Percentiles rank a stretch among this genome's conserved stretches.
Conservation (phyloP, 2,329 filamentous ascomycete genomes). For the Phaeosphaeriaceae sp. region DNA sequence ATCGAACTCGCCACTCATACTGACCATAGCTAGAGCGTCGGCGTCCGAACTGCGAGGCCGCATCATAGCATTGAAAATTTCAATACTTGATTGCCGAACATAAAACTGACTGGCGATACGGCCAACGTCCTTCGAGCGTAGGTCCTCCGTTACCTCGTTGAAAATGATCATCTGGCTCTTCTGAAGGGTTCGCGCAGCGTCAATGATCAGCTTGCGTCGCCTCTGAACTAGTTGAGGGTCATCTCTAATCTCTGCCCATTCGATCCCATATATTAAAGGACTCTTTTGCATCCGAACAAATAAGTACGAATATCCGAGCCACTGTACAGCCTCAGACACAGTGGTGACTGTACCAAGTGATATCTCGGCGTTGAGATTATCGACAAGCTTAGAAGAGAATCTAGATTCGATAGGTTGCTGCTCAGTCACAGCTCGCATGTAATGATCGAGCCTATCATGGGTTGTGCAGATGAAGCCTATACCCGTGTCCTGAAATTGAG, state of each 20-base stretch:
- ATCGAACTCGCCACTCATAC: constrained; percentile 96
- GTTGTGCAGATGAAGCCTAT: constrained; percentile 98
- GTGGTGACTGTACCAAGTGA: constrained; percentile 93
- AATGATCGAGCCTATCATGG: constrained; percentile 90
- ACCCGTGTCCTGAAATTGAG: constrained; percentile 96
- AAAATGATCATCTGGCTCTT: constrained; percentile 99
- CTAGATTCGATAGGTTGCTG: constrained; percentile 98
- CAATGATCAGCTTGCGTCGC: constrained; percentile 82
- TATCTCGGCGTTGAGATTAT: constrained; percentile 96
- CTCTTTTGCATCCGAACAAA: constrained; percentile 97
- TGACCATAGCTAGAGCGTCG: constrained; percentile 94
- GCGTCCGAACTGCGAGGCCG: constrained; percentile 82
- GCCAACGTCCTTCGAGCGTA: constrained; percentile 92
- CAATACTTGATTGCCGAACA: constrained; percentile 88
- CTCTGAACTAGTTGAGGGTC: constrained; percentile 88
- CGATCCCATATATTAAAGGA: constrained; percentile 90
- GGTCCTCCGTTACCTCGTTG: constrained; percentile 91
- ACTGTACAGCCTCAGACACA: constrained; percentile 89
- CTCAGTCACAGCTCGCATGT: constrained; percentile 89
- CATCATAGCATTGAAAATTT: constrained; percentile 98
- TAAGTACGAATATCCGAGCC: constrained; percentile 97
- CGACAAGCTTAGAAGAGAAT: constrained; percentile 90
- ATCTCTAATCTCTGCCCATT: constrained; percentile 87
- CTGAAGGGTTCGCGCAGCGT: constrained; percentile 85
- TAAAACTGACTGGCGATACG: constrained; percentile 98